These are phyloP conservation scores for Triticum dicoccoides DNA, from an alignment of 176 grass and related monocot genomes.

Conservation along the genomic window DNA sequence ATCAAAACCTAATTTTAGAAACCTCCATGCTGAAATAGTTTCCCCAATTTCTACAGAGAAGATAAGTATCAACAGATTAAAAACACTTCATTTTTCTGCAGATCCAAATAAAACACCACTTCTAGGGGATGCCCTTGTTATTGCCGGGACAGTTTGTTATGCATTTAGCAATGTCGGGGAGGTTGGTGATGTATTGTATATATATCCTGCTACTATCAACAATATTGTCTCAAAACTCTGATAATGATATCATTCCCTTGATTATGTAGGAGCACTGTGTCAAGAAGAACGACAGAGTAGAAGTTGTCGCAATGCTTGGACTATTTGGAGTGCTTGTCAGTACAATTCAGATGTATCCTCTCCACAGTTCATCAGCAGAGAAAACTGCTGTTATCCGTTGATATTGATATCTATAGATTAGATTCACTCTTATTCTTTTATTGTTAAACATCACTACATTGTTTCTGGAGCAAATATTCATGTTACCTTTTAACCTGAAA, in stretches of 20 bases:
- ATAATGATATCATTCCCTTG: conserved; percentile 2
- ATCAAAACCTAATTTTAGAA: not conserved
- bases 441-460: not conserved
- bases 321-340: conserved; percentile 58
- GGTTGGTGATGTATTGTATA: conserved; percentile 35
- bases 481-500: conserved; percentile 24
- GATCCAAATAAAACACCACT: conserved; percentile 57
- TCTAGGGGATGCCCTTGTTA: conserved; percentile 67
- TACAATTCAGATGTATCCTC: conserved; percentile 67
- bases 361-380: not conserved
- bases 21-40: not conserved
- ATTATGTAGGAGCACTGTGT: conserved; percentile 61
- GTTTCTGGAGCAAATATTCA: not conserved
- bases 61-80: not conserved
- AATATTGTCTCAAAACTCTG: conserved; percentile 18
- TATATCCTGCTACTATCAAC: not conserved
- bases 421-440: not conserved
- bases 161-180: conserved; percentile 70
- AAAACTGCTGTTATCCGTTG: conserved; percentile 4
- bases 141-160: conserved; percentile 65
- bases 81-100: conserved; percentile 22
- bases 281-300: conserved; percentile 71
- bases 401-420: not conserved
- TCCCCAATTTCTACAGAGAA: conserved; percentile 2
- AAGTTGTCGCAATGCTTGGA: conserved; percentile 70